Base-by-base conservation (phyloP, 768 basidiomycete species). In the Porpolomopsis calyptriformis region DNA sequence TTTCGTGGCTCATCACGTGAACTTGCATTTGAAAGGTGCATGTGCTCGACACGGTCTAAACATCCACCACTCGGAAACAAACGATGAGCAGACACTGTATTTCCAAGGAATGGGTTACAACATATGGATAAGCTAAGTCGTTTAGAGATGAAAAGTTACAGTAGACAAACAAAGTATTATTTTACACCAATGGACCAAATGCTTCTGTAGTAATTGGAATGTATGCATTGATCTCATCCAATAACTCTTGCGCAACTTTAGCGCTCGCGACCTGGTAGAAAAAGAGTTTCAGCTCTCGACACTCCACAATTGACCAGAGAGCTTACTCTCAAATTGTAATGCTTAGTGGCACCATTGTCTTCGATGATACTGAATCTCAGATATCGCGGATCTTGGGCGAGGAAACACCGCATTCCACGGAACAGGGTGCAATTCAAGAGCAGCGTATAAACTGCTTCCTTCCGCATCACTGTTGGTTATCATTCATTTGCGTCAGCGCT, bases 371-470 rank as follows among this genome's bases (percentile, higher is more conserved):
- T 82, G 61, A 89, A 80, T 45, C 84, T 70, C 55, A 89, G 57
- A 63, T 87, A 89, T 53, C 85, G 76, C 14, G 84, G 82, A 55
- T 89, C 85, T 57, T 84, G 82, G 14, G 82, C 81, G 46, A 82
- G 55, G 48, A 66, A 67, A 60, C 80, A 84, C 46, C 71, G 72
- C 85, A 89, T 89, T 25, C 86, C 86, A 54, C 69, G 67, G 70
- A 88, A 89, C 43, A 89, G 66, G 39, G 80, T 76, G 40, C 80
- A 75, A 54, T 89, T 89, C 36, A 89, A 67, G 47, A 89, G 57
- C 43, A 88, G 61, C 2, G 82, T 71, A 57, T 78, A 82, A 16
- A 88, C 85, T 0, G 85, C 86, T 54, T 89, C 86, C 60, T 87
- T 88, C 50, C 86, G 75, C 85, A 89, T 87, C 16, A 89, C 86